Percentiles rank a stretch among this genome's conserved stretches.
These are phyloP conservation scores for Ogataea henricii DNA, from an alignment of 805 yeast species.

Conservation along the genomic window DNA sequence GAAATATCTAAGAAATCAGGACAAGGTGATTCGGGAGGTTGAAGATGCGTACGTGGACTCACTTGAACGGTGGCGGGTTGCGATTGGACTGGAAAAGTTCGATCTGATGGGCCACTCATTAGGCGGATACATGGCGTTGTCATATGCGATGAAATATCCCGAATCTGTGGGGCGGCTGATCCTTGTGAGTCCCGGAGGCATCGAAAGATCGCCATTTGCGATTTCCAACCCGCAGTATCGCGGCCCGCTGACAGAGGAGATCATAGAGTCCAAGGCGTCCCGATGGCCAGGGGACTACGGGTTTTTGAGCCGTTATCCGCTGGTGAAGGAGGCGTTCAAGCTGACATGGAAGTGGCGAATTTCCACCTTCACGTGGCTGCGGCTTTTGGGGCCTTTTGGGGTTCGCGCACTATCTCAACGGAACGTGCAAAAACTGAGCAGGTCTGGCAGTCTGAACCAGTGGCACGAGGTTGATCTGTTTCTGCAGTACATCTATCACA, in stretches of 20 bases:
- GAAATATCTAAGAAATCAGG: constrained; percentile 36
- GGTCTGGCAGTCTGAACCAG: constrained; percentile 28
- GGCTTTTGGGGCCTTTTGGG: constrained; percentile 44
- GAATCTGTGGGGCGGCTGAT: constrained; percentile 53
- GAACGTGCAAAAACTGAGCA: constrained; percentile 32
- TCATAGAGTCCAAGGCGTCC: constrained; percentile 36
- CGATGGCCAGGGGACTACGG: constrained; percentile 46
- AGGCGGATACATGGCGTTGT: constrained; percentile 73
- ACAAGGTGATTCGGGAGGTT: constrained; percentile 43
- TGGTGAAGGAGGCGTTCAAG: constrained; percentile 36
- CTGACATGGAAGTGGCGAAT: constrained; percentile 44
- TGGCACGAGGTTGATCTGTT: constrained; percentile 33
- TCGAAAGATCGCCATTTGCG: constrained; percentile 68
- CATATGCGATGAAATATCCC: constrained; percentile 63
- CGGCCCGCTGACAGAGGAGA: constrained; percentile 8
- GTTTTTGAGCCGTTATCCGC: constrained; percentile 51
- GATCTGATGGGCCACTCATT: constrained; percentile 76
- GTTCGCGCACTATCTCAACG: constrained; percentile 31
- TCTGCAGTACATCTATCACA: constrained; percentile 36
- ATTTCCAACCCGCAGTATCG: constrained; percentile 43
- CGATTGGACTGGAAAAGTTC: constrained; percentile 50
- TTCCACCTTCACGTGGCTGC: constrained; percentile 50
- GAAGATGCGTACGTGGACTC: constrained; percentile 60
- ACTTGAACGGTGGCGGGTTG: constrained; percentile 64
- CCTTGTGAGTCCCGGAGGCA: constrained; percentile 76